phyloP scores from a whole-genome alignment of 345 rosid genomes.

The Nasturtium officinale region DNA sequence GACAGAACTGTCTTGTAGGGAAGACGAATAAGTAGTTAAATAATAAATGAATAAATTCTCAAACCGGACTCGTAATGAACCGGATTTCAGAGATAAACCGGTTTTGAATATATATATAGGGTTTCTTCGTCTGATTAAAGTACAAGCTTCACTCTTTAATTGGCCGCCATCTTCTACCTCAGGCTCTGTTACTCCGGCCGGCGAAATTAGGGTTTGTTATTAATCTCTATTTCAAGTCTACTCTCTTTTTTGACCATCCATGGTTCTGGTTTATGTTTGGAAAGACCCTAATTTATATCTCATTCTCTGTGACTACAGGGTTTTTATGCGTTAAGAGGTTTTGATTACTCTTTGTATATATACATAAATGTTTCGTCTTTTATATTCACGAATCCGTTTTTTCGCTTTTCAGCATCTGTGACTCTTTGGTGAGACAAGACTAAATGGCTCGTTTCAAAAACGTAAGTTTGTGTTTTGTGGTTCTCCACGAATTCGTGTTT shows the following conservation, averaged over 20 bases:
- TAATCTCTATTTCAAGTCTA: not conserved
- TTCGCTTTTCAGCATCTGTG: constrained; percentile 21
- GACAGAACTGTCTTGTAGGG: constrained; percentile 11
- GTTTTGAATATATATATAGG: constrained; percentile 35
- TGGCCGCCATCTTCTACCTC: constrained; percentile 29
- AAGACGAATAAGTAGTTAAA: not conserved
- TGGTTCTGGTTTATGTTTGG: not conserved
- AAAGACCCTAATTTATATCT: not conserved
- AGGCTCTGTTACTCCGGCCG: constrained; percentile 15
- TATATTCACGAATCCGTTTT: constrained; percentile 2
- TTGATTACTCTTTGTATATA: not conserved
- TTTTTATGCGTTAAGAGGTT: not conserved
- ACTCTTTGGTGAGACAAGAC: not conserved
- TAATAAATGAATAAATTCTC: constrained; percentile 1
- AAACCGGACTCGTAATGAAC: constrained; percentile 26
- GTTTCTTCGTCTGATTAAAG: constrained; percentile 16
- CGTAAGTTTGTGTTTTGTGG: constrained; percentile 39
- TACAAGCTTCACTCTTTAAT: not conserved
- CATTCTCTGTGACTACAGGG: not conserved
- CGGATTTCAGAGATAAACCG: constrained; percentile 25
- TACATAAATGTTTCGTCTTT: constrained; percentile 5
- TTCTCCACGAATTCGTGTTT: not conserved
- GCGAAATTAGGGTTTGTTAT: constrained; percentile 34
- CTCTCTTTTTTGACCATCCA: not conserved
- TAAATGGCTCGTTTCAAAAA: constrained; percentile 54